These are phyloP conservation scores for Nakazawaea wickerhamii DNA, from an alignment of 805 yeast species.

Conservation along the genomic window DNA sequence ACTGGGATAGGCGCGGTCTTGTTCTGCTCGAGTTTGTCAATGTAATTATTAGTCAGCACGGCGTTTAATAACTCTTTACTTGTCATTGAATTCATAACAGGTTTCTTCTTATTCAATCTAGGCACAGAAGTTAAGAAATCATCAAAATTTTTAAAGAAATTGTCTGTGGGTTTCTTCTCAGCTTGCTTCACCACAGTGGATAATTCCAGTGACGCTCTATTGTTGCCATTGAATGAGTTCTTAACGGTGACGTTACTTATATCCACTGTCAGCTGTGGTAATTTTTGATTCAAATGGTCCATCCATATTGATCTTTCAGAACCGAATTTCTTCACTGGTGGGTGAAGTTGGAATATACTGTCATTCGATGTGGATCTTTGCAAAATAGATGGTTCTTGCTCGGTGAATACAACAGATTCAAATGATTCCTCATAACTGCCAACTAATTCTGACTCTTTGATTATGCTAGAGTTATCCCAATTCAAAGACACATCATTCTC, in stretches of 20 bases:
- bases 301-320: conserved; percentile 10
- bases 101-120: neutral
- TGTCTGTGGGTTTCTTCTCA: neutral
- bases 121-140: neutral
- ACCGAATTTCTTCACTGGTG: neutral
- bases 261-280: neutral
- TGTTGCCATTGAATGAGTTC: neutral
- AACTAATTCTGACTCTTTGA: conserved; percentile 8
- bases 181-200: neutral
- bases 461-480: conserved; percentile 5
- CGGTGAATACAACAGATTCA: neutral
- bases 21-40: neutral
- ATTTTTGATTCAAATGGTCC: conserved; percentile 8
- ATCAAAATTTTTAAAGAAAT: conserved; percentile 2
- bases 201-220: too few relatives aligned
- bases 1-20: neutral
- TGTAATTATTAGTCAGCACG: conserved; percentile 8
- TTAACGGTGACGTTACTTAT: conserved; percentile 4
- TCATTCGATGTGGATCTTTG: conserved; percentile 23
- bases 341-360: conserved; percentile 20
- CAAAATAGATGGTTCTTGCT: conserved; percentile 8
- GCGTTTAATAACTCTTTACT: conserved; percentile 11
- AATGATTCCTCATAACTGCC: conserved; percentile 6
- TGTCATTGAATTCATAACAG: conserved; percentile 2
- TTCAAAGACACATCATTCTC: neutral